phyloP scores from a whole-genome alignment of 805 yeast species.

The Gaillardinia entomophila region DNA sequence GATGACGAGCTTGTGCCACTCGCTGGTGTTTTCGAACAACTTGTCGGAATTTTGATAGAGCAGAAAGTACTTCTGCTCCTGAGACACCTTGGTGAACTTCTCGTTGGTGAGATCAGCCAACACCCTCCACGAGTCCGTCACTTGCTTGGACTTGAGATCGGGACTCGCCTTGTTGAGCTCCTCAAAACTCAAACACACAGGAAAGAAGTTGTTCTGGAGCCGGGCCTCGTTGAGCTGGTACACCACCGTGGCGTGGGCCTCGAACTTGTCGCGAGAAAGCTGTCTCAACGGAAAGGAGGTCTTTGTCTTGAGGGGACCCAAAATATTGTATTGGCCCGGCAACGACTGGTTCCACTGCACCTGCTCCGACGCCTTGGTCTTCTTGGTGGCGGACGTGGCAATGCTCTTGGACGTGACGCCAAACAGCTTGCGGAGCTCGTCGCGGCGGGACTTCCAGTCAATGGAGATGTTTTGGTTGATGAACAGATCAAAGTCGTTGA shows the following conservation, averaged over 20 bases:
- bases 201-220: constrained; percentile 45
- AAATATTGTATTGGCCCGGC: constrained; percentile 26
- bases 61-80: constrained; percentile 28
- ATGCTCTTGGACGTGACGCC: constrained; percentile 30
- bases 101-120: constrained; percentile 43
- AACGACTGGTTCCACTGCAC: constrained; percentile 30
- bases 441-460: constrained; percentile 81
- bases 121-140: constrained; percentile 71
- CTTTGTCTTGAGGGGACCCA: constrained; percentile 23
- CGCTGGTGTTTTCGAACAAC: constrained; percentile 12
- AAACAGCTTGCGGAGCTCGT: constrained; percentile 65
- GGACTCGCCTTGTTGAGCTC: constrained; percentile 52
- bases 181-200: constrained; percentile 54
- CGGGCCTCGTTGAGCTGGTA: constrained; percentile 68
- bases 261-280: constrained; percentile 53
- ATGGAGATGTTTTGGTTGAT: constrained; percentile 66
- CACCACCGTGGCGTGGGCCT: constrained; percentile 66
- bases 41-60: constrained; percentile 8
- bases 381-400: constrained; percentile 7
- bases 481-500: constrained; percentile 76
- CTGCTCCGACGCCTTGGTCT: constrained; percentile 9
- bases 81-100: constrained; percentile 26
- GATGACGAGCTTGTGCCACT: constrained; percentile 42
- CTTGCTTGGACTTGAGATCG: constrained; percentile 63
- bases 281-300: constrained; percentile 20